Base-by-base conservation (phyloP, 2,329 filamentous ascomycete genomes). In the Reticulascus tulasneorum region DNA sequence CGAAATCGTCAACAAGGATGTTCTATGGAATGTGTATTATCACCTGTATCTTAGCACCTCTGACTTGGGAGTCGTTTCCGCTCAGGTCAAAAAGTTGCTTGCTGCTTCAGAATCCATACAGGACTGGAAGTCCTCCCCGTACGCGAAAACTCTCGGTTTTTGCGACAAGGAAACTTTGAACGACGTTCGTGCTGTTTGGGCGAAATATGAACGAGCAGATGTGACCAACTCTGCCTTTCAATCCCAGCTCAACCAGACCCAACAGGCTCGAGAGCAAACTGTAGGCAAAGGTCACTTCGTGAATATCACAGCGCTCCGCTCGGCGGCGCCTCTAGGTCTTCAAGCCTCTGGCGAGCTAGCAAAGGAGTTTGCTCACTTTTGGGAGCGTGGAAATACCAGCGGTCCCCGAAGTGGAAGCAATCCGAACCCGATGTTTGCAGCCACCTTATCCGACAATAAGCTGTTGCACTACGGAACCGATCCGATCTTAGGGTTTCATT, bases 21-120 rank as follows among this genome's bases (percentile, higher is more conserved):
- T 47, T 7, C 53, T 71, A 4, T 80, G 75, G 75, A 64, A 73
- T 38, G 55, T 75, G 23, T 82, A 75, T 54, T 78, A 78, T 50
- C 63, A 79, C 44, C 47, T 73, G 5, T 65, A 62, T 23, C 42
- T 82, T 6, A 60, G 66, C 30, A 42, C 57, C 0, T 28, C 52
- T 4, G 58, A 66, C 4, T 45, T 64, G 0, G 18, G 49, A 1
- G 16, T 65, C 4, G 51, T 80, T 1, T 30, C 23, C 1, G n/a
- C 25, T 6, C 46, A 48, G 16, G 29, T 36, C 0, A 49, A 57
- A 15, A 70, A 69, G 45, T 56, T 82, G 0, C 24, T 62, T 3
- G 43, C 38, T 0, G 31, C 64, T 1, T 64, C 69, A 0, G 33
- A 40, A 5, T 64, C 63, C 1, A 45, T 68, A 2, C 42, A 62